Evolutionary conservation across 148 eudicot species (phyloP).

Genomic region (Diospyros lotus): DNA sequence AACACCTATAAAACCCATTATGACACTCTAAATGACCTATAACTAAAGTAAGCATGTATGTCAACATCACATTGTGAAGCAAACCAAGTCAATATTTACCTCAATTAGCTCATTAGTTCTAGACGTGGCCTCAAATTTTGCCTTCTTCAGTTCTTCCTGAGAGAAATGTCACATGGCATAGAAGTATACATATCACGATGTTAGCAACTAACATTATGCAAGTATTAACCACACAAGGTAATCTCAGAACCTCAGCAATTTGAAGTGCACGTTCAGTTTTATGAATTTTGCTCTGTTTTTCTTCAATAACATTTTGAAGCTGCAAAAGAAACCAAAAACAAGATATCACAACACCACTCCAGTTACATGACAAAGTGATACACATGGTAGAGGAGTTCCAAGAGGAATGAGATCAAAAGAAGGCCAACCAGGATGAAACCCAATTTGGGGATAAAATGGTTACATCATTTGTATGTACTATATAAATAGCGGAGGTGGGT

Average conservation of each 20-base stretch:
- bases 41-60: neutral
- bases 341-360: neutral
- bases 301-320: constrained; percentile 66
- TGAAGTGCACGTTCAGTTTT: constrained; percentile 85
- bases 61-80: neutral
- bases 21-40: neutral
- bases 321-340: constrained; percentile 30
- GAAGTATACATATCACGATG: neutral
- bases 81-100: constrained; percentile 31
- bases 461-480: too few relatives aligned
- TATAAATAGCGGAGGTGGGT: too few relatives aligned
- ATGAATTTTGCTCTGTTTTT: constrained; percentile 51
- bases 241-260: constrained; percentile 59
- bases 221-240: constrained; percentile 2
- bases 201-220: constrained; percentile 3
- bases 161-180: constrained; percentile 5
- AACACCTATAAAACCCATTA: neutral
- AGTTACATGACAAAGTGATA: too few relatives aligned
- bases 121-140: constrained; percentile 71
- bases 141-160: constrained; percentile 85
- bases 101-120: constrained; percentile 56
- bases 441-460: too few relatives aligned
- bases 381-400: too few relatives aligned
- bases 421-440: too few relatives aligned
- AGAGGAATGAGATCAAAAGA: too few relatives aligned